phyloP scores from a whole-genome alignment of 306 rosid species.

The Ammopiptanthus mongolicus region DNA sequence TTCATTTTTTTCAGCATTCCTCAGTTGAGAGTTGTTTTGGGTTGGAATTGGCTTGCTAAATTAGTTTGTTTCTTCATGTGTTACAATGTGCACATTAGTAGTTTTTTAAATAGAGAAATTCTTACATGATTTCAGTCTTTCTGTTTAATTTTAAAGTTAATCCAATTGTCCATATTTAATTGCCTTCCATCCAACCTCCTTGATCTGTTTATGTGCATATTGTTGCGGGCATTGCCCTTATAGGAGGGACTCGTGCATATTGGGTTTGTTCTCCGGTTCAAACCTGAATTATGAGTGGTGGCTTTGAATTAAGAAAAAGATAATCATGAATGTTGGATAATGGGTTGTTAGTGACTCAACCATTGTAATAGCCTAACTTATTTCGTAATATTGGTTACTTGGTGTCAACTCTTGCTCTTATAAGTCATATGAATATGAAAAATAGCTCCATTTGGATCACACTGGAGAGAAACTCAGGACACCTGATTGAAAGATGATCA shows the following conservation, averaged over 20 bases:
- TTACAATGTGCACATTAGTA: background rate
- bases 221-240: too few relatives aligned
- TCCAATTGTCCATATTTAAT: background rate
- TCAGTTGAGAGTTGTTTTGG: background rate
- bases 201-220: too few relatives aligned
- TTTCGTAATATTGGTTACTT: background rate
- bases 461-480: background rate
- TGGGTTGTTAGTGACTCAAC: background rate
- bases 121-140: background rate
- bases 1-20: too few relatives aligned
- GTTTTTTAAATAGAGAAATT: background rate
- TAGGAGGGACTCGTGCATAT: too few relatives aligned
- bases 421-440: background rate
- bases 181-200: too few relatives aligned
- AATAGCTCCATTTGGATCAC: background rate
- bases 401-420: background rate
- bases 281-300: too few relatives aligned
- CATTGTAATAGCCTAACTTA: background rate
- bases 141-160: background rate
- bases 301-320: too few relatives aligned
- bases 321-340: too few relatives aligned
- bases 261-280: too few relatives aligned
- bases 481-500: slow-evolving; percentile 93
- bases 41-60: background rate
- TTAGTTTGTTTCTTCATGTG: background rate